Evolutionary conservation across 2,329 filamentous ascomycete genomes (phyloP).

Genomic region (Aspergillus quadricinctus): DNA sequence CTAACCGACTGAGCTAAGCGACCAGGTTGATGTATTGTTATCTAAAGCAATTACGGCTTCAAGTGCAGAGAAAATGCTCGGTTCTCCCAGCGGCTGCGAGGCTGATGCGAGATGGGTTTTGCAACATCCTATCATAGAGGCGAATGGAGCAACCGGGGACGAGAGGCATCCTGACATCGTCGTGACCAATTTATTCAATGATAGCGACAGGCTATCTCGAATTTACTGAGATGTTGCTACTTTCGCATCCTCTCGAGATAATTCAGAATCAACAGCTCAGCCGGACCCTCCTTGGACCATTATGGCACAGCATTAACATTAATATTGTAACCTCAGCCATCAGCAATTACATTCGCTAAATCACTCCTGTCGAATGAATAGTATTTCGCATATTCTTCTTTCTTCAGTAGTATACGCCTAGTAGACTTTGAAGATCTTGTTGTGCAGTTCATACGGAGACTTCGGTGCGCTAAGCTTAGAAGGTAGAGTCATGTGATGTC

Average conservation of each 20-base stretch:
- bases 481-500: conserved; percentile 12
- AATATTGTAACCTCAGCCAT: not conserved
- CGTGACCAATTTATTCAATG: not conserved
- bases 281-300: not conserved
- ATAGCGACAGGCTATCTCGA: not conserved
- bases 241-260: not conserved
- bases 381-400: not conserved
- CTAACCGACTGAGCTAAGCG: not conserved
- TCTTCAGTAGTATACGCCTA: not conserved
- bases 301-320: no score
- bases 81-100: not conserved
- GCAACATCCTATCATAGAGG: no score
- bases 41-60: no score
- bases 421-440: not conserved
- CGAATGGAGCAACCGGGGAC: no score
- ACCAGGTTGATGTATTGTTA: not conserved
- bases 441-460: no score
- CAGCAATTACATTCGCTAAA: not conserved
- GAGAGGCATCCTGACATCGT: not conserved
- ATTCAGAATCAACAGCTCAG: no score
- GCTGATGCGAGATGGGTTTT: not conserved
- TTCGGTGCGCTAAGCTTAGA: conserved; percentile 7
- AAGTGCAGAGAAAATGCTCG: no score
- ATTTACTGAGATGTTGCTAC: not conserved
- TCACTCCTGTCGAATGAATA: not conserved